Percentiles rank a stretch among this genome's conserved stretches.
Conservation (phyloP, 192 early-diverging fungal species). For the Helicostylum pulchrum region DNA sequence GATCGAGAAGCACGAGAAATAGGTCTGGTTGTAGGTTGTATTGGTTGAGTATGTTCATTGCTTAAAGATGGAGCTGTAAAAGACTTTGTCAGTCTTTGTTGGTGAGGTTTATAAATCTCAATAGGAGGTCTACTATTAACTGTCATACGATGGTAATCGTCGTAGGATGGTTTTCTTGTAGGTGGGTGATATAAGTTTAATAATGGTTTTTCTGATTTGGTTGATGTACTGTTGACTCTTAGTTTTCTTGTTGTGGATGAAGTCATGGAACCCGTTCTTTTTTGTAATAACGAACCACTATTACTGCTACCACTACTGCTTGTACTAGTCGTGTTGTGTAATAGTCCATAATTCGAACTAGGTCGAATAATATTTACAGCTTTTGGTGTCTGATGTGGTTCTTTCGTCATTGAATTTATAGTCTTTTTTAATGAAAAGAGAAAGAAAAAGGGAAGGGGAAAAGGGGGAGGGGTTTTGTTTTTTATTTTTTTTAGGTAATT, state of each 20-base stretch:
- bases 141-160: neutral
- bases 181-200: slow-evolving; percentile 12
- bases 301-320: no score
- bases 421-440: neutral
- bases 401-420: neutral
- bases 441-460: neutral
- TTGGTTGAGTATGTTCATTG: neutral
- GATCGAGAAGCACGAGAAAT: neutral
- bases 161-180: neutral
- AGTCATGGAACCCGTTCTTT: no score
- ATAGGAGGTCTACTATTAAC: neutral
- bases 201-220: neutral
- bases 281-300: no score
- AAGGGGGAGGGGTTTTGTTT: neutral
- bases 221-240: neutral
- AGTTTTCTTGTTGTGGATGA: neutral
- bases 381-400: slow-evolving; percentile 3
- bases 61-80: neutral
- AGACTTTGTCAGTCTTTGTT: neutral
- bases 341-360: neutral
- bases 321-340: neutral
- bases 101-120: slow-evolving; percentile 9
- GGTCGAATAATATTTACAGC: slow-evolving; percentile 7
- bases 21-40: neutral
- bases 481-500: neutral